Conservation (phyloP, 2,329 filamentous ascomycete species). For the Orbilia javanica region DNA sequence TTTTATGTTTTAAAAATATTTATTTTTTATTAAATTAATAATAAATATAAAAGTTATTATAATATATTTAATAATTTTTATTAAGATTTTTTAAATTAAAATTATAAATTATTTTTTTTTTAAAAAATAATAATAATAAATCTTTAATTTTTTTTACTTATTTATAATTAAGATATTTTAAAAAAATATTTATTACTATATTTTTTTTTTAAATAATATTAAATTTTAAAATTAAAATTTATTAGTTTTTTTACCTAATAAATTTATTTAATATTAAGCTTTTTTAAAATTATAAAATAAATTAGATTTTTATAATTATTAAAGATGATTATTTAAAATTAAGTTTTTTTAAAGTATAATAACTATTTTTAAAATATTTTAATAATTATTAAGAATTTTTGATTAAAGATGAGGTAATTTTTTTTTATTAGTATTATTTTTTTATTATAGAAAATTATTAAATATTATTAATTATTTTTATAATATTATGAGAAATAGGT, state of each 20-base stretch:
- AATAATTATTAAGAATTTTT: no score
- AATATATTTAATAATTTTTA: no score
- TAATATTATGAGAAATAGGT: conserved; percentile 3
- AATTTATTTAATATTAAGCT: background rate
- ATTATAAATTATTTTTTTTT: no score
- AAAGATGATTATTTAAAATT: conserved; percentile 2
- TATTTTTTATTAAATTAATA: background rate
- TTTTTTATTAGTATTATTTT: conserved; percentile 1
- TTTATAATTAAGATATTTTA: no score
- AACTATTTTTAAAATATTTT: no score
- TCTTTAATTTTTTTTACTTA: no score
- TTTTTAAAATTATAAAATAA: conserved; percentile 4
- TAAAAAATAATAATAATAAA: no score
- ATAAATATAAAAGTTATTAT: no score
- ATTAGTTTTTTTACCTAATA: background rate
- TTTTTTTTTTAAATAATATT: conserved; percentile 2
- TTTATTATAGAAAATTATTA: background rate
- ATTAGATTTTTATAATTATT: conserved; percentile 12
- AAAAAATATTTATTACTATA: no score
- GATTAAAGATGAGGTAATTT: background rate
- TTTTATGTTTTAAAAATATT: background rate
- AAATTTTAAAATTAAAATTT: conserved; percentile 4
- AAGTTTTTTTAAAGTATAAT: conserved; percentile 4
- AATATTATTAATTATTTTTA: conserved; percentile 3
- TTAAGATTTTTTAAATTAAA: no score